A percentile compares a stretch with the other conserved stretches of the same genome.
These are phyloP conservation scores for Chiua virens DNA, from an alignment of 768 basidiomycete genomes.

Conservation along the genomic window DNA sequence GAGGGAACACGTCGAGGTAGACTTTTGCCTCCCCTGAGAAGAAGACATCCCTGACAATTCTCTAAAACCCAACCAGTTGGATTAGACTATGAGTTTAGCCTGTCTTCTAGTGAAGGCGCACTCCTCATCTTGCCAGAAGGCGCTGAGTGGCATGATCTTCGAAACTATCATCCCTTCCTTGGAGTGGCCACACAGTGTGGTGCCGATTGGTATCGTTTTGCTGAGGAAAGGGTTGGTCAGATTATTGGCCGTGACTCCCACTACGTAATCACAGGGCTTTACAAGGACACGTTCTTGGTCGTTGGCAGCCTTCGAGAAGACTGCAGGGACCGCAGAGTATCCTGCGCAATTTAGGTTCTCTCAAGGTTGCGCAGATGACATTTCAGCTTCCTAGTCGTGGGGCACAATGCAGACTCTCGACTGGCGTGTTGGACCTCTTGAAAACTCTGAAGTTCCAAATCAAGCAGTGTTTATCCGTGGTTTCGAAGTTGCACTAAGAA, in stretches of 20 bases:
- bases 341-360: conserved; percentile 7
- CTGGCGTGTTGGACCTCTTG: neutral
- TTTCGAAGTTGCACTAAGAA: conserved; percentile 13
- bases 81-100: conserved; percentile 3
- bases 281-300: too few species aligned
- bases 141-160: conserved; percentile 18
- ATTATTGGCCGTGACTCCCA: too few species aligned
- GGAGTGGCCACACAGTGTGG: conserved; percentile 21
- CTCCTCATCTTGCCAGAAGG: conserved; percentile 33
- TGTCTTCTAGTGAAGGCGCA: conserved; percentile 26
- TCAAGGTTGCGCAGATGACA: neutral
- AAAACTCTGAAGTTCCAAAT: conserved; percentile 3
- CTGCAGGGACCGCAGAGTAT: neutral
- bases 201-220: conserved; percentile 30
- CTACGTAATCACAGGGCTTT: too few species aligned
- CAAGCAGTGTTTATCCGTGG: conserved; percentile 25
- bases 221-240: too few species aligned
- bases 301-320: conserved; percentile 21
- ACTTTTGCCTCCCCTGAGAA: neutral
- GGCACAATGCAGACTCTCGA: conserved; percentile 1
- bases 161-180: conserved; percentile 16
- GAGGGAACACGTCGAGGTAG: neutral
- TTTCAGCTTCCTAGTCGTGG: conserved; percentile 7
- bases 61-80: neutral
- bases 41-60: neutral